Base-by-base conservation (phyloP, 768 basidiomycete genomes). In the Boletus coccyginus region DNA sequence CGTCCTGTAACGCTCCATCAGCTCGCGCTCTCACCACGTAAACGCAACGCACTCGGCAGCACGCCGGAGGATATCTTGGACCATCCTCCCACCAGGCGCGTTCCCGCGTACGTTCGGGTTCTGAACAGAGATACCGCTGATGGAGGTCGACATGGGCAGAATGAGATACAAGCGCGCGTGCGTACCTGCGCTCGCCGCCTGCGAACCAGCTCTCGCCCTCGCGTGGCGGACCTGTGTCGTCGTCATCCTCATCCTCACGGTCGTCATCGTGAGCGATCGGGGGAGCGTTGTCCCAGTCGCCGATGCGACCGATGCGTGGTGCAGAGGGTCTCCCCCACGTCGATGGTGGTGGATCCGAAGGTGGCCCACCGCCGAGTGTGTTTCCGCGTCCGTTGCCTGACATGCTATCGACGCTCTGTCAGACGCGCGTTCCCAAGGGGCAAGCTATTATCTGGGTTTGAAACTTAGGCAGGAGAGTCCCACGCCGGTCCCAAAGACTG, bases 151-250 rank as follows among this genome's bases (percentile, higher is more conserved):
- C n/a, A 43, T 46, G 36, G n/a, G 16, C 8, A 29, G 29, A 29
- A 32, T 8, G 32, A 4, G 8, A 19, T 2, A 16, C 9, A 21
- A n/a, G 14, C 3, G 5, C 48, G 19, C 39, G 19, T 27, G 49
- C 69, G 33, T 35, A 91, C 94, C 93, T 94, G 66, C 92, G 78
- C 70, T 96, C 96, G 0, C 96, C 96, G n/a, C 96, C 96, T 4
- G 96, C 88, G 71, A 92, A 98, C 81, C 87, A 91, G 61, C 79
- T 86, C 63, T 91, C 84, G 2, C 78, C 75, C 17, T 80, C 79
- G 36, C 45, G 44, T 1, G 56, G 58, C 7, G 55, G 46, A 1
- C 78, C 78, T 4, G 77, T 77, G 12, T 78, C 79, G 1, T 84
- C 84, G 31, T 82, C 83, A 14, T 81, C 79, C 12, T 74, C 73